Conservation (phyloP, 805 yeast genomes). For the Spathaspora sp. region DNA sequence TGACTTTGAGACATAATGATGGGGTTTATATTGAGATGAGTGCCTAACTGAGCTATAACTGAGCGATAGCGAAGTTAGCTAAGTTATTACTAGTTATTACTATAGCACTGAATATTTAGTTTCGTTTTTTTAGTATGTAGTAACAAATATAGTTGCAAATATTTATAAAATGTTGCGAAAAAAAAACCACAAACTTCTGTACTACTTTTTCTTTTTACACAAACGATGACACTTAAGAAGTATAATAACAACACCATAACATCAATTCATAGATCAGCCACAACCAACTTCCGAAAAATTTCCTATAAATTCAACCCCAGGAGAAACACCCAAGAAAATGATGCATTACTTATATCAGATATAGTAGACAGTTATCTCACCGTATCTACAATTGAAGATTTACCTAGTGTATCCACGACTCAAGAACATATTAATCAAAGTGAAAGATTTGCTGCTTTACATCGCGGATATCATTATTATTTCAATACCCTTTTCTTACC, state of each 20-base stretch:
- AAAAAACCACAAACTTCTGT: not conserved
- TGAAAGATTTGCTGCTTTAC: not conserved
- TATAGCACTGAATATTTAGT: too few species aligned
- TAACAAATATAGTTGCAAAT: not conserved
- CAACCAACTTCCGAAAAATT: not conserved
- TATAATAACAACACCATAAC: too few species aligned
- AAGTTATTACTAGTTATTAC: too few species aligned
- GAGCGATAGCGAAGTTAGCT: too few species aligned
- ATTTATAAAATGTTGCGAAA: not conserved
- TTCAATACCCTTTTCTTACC: not conserved
- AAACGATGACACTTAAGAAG: not conserved
- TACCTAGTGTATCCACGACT: not conserved
- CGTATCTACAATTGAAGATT: not conserved
- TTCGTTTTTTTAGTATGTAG: too few species aligned
- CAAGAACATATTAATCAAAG: not conserved
- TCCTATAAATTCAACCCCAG: not conserved
- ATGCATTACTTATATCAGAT: conserved; percentile 1
- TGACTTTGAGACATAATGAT: conserved; percentile 22
- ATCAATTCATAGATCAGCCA: not conserved
- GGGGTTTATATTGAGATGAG: conserved; percentile 16
- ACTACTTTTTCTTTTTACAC: not conserved
- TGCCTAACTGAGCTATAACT: not conserved
- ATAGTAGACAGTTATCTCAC: conserved; percentile 3
- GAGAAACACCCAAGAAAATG: not conserved
- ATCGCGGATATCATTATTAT: conserved; percentile 1